Evolutionary conservation across 306 rosid genomes (phyloP).

Genomic region (Cicer yamashitae): DNA sequence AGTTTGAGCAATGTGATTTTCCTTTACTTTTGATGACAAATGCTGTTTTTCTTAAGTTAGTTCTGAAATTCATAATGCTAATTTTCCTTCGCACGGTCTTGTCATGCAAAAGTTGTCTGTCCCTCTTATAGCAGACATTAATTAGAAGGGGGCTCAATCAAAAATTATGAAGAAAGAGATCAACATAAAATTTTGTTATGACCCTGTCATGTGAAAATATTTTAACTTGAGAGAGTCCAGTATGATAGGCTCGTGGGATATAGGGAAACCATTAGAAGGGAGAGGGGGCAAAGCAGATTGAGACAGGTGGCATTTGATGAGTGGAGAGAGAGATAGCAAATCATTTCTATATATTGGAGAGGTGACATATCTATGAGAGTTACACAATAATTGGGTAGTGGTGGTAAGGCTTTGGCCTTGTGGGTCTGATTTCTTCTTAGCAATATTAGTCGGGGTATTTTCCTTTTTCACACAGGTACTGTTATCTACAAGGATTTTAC

Average conservation of each 20-base stretch:
- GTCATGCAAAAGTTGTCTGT: constrained; percentile 10
- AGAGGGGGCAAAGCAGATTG: constrained; percentile 10
- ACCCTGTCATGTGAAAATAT: not conserved
- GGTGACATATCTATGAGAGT: constrained; percentile 1
- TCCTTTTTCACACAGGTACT: not conserved
- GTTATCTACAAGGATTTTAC: not conserved
- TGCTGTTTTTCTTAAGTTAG: not conserved
- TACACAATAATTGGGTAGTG: not conserved
- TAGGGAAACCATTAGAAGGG: not conserved
- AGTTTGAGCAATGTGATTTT: constrained; percentile 29
- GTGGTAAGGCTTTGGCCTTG: not conserved
- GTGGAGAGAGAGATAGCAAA: constrained; percentile 9
- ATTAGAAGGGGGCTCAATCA: constrained; percentile 4
- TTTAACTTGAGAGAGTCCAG: not conserved
- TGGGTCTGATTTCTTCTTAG: not conserved
- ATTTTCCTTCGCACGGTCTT: not conserved
- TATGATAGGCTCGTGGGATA: not conserved
- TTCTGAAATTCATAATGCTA: not conserved
- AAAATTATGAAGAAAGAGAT: not conserved
- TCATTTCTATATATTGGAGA: not conserved
- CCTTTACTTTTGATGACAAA: not conserved
- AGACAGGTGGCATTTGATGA: not conserved
- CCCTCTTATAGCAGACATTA: constrained; percentile 6
- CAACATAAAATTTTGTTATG: not conserved
- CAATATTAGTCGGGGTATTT: not conserved